Percentiles rank a stretch among this genome's conserved stretches.
Evolutionary conservation across 306 rosid species (phyloP).

Genomic region (Castanospermum australe): DNA sequence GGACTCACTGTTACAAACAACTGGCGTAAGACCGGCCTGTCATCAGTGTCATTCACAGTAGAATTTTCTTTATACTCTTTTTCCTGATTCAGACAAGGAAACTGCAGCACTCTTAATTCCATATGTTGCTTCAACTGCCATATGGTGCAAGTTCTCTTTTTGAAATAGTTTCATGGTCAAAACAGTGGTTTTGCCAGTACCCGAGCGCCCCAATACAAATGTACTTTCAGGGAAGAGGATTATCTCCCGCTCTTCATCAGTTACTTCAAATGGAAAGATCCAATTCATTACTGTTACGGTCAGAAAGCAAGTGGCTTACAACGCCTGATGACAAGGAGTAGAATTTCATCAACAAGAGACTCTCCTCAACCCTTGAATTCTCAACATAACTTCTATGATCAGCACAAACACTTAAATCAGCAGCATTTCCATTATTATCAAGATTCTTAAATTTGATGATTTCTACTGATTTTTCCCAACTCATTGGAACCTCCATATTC

Average conservation of each 20-base stretch:
- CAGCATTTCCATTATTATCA: conserved; percentile 18
- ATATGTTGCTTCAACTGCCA: conserved; percentile 32
- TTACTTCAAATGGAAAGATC: conserved; percentile 81
- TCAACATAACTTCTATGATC: conserved; percentile 69
- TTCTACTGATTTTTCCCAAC: conserved; percentile 47
- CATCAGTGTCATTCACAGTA: conserved; percentile 24
- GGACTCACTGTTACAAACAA: conserved; percentile 85
- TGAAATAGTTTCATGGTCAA: conserved; percentile 73
- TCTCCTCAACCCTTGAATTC: conserved; percentile 79
- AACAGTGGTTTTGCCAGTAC: conserved; percentile 88
- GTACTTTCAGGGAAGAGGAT: conserved; percentile 57
- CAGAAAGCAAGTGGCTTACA: conserved; percentile 63
- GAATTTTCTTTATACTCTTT: conserved; percentile 9
- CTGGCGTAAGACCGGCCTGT: conserved; percentile 45
- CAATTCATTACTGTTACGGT: conserved; percentile 47
- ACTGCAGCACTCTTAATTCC: neutral
- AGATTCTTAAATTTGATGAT: conserved; percentile 42
- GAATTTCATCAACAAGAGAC: conserved; percentile 78
- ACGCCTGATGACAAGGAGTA: conserved; percentile 55
- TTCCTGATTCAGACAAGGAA: conserved; percentile 25
- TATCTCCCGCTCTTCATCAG: conserved; percentile 63
- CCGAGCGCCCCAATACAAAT: conserved; percentile 80
- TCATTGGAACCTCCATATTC: conserved; percentile 54
- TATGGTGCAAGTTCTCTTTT: conserved; percentile 50
- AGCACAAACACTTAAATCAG: conserved; percentile 24